Percentiles rank a stretch among this genome's conserved stretches.
Evolutionary conservation across 2,329 filamentous ascomycete species (phyloP).

Genomic region (Bipolaris cookei): DNA sequence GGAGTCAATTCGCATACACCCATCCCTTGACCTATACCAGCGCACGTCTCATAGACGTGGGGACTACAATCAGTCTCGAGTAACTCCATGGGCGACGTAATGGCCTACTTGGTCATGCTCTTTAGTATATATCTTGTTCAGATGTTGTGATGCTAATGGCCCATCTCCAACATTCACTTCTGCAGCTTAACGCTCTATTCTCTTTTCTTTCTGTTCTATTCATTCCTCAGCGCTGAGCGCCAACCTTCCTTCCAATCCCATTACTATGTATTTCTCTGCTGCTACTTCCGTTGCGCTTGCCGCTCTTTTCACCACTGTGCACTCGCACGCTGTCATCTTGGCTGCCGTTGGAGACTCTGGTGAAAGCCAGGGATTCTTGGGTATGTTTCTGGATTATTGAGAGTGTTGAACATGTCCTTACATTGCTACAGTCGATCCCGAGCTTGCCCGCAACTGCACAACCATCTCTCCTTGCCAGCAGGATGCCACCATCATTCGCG

Average conservation of each 20-base stretch:
- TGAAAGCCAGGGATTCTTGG: slow-evolving; percentile 42
- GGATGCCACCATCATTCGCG: slow-evolving; percentile 47
- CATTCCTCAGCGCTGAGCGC: slow-evolving; percentile 39
- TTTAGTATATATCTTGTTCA: slow-evolving; percentile 25
- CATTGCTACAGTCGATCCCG: slow-evolving; percentile 33
- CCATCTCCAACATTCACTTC: slow-evolving; percentile 14
- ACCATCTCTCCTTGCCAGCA: slow-evolving; percentile 49
- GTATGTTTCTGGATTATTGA: background rate
- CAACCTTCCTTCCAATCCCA: slow-evolving; percentile 15
- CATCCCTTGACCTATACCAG: slow-evolving; percentile 17
- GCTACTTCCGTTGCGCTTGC: slow-evolving; percentile 38
- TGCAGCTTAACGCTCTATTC: slow-evolving; percentile 22
- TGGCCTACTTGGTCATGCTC: background rate
- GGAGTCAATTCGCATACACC: slow-evolving; percentile 13
- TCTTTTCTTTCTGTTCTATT: slow-evolving; percentile 28
- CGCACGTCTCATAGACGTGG: slow-evolving; percentile 35
- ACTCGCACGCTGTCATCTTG: slow-evolving; percentile 43
- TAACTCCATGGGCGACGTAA: slow-evolving; percentile 5
- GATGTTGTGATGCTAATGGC: background rate
- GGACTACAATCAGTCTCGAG: slow-evolving; percentile 22
- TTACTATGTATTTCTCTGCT: slow-evolving; percentile 34
- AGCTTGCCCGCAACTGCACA: slow-evolving; percentile 47
- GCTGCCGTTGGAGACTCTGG: slow-evolving; percentile 38
- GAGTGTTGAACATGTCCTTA: background rate
- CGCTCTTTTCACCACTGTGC: slow-evolving; percentile 37